A percentile compares a stretch with the other conserved stretches of the same genome.
phyloP scores from a whole-genome alignment of 2,329 filamentous ascomycete genomes.

The Teratosphaeria zuluensis region DNA sequence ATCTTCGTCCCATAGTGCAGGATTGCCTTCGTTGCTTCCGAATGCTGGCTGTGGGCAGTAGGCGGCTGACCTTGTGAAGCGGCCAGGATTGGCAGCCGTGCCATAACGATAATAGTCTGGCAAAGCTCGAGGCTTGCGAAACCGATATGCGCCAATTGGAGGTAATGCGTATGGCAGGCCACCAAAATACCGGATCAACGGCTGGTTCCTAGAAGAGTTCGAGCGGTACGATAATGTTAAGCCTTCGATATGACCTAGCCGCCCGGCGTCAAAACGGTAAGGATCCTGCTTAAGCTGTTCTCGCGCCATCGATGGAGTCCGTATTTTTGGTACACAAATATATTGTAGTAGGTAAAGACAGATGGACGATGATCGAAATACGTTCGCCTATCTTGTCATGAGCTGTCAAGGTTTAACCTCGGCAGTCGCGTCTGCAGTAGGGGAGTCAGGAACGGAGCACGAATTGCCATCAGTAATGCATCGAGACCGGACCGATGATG shows the following conservation, averaged over 20 bases:
- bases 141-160: conserved; percentile 38
- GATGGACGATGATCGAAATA: not conserved
- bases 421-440: not conserved
- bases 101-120: conserved; percentile 43
- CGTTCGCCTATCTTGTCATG: not conserved
- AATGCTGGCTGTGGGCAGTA: conserved; percentile 43
- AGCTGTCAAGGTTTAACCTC: not conserved
- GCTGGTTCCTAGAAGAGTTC: conserved; percentile 10
- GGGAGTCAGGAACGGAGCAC: no score
- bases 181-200: conserved; percentile 44
- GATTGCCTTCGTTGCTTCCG: conserved; percentile 10
- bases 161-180: conserved; percentile 48
- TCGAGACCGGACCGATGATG: no score
- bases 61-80: conserved; percentile 32
- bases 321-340: not conserved
- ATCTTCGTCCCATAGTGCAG: conserved; percentile 39
- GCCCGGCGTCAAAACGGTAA: conserved; percentile 28
- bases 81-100: conserved; percentile 37
- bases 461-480: no score
- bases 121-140: conserved; percentile 39
- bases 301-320: conserved; percentile 3
- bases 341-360: not conserved
- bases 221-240: conserved; percentile 30
- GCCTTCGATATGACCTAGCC: conserved; percentile 42
- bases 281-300: conserved; percentile 14